Evolutionary conservation across 441 rosid genomes (phyloP).

Genomic region (Populus hybrid): DNA sequence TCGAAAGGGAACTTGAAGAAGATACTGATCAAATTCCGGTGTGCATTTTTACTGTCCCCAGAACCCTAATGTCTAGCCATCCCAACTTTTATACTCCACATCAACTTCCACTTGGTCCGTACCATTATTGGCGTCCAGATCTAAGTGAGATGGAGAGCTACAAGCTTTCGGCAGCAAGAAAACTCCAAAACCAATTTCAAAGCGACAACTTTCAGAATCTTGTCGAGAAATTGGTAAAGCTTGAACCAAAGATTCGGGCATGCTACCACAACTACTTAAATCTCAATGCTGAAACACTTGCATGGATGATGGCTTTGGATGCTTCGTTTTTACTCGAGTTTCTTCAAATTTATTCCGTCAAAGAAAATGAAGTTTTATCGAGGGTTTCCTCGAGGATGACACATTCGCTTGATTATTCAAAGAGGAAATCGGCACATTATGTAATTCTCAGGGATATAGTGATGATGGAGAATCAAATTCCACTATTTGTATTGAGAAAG

Average conservation of each 20-base stretch:
- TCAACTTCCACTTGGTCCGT: constrained; percentile 66
- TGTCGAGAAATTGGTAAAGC: constrained; percentile 37
- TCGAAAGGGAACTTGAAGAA: constrained; percentile 44
- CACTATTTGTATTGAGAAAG: constrained; percentile 50
- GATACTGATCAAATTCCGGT: constrained; percentile 34
- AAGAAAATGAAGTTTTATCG: constrained; percentile 21
- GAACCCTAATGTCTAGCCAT: constrained; percentile 32
- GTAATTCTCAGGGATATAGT: constrained; percentile 62
- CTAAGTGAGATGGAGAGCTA: constrained; percentile 64
- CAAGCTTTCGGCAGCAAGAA: constrained; percentile 49
- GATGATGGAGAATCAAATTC: constrained; percentile 85
- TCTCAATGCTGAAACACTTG: constrained; percentile 46
- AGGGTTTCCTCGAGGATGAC: constrained; percentile 36
- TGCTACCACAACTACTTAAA: constrained; percentile 60
- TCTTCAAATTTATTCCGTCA: constrained; percentile 37
- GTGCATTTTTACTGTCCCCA: constrained; percentile 63
- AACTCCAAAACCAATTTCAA: constrained; percentile 33
- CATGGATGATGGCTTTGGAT: constrained; percentile 90
- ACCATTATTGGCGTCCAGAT: constrained; percentile 62
- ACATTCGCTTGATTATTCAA: constrained; percentile 39
- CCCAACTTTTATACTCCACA: constrained; percentile 71
- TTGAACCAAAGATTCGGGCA: constrained; percentile 43
- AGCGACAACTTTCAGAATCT: constrained; percentile 33
- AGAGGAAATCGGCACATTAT: constrained; percentile 50
- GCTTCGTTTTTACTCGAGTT: constrained; percentile 67